A percentile compares a stretch with the other conserved stretches of the same genome.
These are phyloP conservation scores for Hirschfeldia incana DNA, from an alignment of 345 rosid genomes.

Conservation along the genomic window DNA sequence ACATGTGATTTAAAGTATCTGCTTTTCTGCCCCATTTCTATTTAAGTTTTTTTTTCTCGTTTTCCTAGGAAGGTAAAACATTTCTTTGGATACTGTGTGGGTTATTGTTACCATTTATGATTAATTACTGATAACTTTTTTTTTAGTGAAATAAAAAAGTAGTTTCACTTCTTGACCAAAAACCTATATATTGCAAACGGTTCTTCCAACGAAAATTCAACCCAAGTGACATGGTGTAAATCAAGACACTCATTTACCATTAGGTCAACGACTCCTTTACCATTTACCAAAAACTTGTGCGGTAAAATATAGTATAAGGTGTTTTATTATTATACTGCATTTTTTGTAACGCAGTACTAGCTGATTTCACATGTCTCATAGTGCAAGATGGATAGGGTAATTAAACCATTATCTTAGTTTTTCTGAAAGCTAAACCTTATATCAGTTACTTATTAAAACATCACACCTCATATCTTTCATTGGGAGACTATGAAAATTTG, in stretches of 20 bases:
- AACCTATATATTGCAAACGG: no score
- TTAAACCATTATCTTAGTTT: not conserved
- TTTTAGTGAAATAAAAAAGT: no score
- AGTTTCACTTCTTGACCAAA: no score
- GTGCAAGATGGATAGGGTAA: not conserved
- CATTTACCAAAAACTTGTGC: no score
- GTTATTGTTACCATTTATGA: not conserved
- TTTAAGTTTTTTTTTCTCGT: not conserved
- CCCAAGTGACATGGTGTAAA: no score
- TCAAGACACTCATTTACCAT: no score
- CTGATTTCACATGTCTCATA: not conserved
- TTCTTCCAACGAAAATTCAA: no score
- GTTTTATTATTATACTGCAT: not conserved
- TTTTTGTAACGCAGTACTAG: not conserved
- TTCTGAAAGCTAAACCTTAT: not conserved
- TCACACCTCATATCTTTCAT: not conserved
- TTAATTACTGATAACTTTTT: no score
- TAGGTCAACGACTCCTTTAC: no score
- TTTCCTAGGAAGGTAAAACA: not conserved
- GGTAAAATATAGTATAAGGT: no score
- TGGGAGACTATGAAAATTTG: not conserved
- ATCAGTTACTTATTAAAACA: not conserved
- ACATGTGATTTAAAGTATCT: slow-evolving; percentile 33
- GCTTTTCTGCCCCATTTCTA: slow-evolving; percentile 15
- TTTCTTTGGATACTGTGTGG: not conserved